Conservation (phyloP, 768 basidiomycete genomes). For the Rhodotorula sphaerocarpa region DNA sequence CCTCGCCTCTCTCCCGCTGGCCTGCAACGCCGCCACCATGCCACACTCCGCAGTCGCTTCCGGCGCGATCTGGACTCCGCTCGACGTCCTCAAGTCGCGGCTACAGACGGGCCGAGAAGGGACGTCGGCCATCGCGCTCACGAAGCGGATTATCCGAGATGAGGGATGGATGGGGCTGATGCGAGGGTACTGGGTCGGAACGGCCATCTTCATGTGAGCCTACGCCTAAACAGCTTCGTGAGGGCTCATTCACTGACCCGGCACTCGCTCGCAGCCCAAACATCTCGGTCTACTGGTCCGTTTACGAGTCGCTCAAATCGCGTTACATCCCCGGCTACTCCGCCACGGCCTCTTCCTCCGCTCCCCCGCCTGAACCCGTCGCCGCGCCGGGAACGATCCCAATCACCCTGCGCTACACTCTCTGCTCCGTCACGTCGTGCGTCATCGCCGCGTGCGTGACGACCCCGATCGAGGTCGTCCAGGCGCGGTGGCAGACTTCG, state of each 20-base stretch:
- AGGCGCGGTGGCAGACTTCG: conserved; percentile 37
- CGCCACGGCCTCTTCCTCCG: neutral
- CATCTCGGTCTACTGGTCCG: conserved; percentile 30
- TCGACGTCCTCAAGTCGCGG: conserved; percentile 35
- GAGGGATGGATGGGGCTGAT: conserved; percentile 35
- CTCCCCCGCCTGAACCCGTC: neutral
- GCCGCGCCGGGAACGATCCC: conserved; percentile 5
- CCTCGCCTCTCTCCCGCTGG: too few relatives aligned
- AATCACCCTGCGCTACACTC: conserved; percentile 30
- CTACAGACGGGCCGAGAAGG: conserved; percentile 36
- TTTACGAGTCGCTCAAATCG: conserved; percentile 36
- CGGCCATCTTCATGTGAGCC: conserved; percentile 16
- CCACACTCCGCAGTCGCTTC: conserved; percentile 33
- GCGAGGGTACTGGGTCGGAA: conserved; percentile 33
- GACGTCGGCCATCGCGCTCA: conserved; percentile 27
- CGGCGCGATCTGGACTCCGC: conserved; percentile 35
- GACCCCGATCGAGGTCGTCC: conserved; percentile 36
- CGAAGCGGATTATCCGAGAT: conserved; percentile 31
- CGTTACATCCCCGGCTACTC: conserved; percentile 35
- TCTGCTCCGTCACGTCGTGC: conserved; percentile 33
- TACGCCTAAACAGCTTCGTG: too few relatives aligned
- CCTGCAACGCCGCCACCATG: too few relatives aligned
- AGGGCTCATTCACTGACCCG: neutral
- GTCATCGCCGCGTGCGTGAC: conserved; percentile 25
- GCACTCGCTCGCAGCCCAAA: neutral